Conservation (phyloP, 495 filamentous ascomycete genomes). For the Penicillium taxi region DNA sequence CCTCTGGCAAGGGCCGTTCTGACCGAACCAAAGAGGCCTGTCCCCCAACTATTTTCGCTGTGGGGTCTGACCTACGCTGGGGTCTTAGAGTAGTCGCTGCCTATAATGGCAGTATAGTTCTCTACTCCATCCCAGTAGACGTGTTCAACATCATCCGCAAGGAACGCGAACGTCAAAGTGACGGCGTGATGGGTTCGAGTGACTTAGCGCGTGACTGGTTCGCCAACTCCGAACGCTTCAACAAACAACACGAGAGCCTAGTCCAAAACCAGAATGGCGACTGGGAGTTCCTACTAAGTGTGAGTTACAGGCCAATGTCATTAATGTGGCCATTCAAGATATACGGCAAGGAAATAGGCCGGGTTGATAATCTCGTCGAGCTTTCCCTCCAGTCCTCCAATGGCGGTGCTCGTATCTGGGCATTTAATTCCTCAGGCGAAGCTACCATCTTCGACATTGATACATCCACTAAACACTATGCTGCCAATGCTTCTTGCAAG, state of each 20-base stretch:
- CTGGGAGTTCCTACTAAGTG: slow-evolving; percentile 34
- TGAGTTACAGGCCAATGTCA: slow-evolving; percentile 26
- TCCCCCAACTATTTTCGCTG: slow-evolving; percentile 46
- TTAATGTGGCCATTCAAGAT: slow-evolving; percentile 39
- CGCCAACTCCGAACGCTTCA: slow-evolving; percentile 21
- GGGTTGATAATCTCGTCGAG: slow-evolving; percentile 30
- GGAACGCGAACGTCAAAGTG: slow-evolving; percentile 29
- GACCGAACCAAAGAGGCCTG: slow-evolving; percentile 32
- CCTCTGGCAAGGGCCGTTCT: slow-evolving; percentile 24
- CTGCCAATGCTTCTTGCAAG: slow-evolving; percentile 18
- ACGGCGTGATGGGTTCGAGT: slow-evolving; percentile 31
- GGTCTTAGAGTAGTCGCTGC: slow-evolving; percentile 57
- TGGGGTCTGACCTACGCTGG: slow-evolving; percentile 51
- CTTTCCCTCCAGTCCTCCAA: slow-evolving; percentile 28
- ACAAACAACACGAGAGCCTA: slow-evolving; percentile 25
- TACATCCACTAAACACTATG: slow-evolving; percentile 17
- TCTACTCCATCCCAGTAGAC: slow-evolving; percentile 60
- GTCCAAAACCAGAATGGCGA: slow-evolving; percentile 33
- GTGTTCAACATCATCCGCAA: slow-evolving; percentile 41
- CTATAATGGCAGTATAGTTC: slow-evolving; percentile 45
- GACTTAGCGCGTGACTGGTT: slow-evolving; percentile 30
- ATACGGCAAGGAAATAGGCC: slow-evolving; percentile 36
- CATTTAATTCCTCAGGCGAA: slow-evolving; percentile 27
- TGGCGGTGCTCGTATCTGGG: slow-evolving; percentile 35
- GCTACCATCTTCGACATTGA: slow-evolving; percentile 32